A percentile compares a stretch with the other conserved stretches of the same genome.
These are phyloP conservation scores for Byssoonygena ceratinophila DNA, from an alignment of 2,329 filamentous ascomycete species.

Conservation along the genomic window DNA sequence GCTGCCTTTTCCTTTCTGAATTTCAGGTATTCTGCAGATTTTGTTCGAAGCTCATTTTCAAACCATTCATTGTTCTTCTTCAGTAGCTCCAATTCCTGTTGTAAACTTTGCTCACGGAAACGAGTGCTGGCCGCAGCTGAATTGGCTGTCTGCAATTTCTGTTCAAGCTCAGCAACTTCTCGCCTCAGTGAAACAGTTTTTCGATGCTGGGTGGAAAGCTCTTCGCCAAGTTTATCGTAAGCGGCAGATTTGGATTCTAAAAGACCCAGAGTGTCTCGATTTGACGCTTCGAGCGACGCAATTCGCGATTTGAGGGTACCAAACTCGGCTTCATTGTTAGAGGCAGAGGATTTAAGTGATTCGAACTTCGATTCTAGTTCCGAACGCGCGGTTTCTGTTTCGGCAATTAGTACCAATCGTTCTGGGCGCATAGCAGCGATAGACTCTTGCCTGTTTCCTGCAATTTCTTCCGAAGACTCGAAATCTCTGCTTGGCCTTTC, in stretches of 20 bases:
- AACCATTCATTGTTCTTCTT: conserved; percentile 91
- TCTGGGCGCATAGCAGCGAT: not conserved
- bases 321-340: conserved; percentile 55
- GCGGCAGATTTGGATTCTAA: conserved; percentile 82
- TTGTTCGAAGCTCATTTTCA: conserved; percentile 81
- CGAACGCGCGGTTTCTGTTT: conserved; percentile 62
- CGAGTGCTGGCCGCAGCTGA: conserved; percentile 70
- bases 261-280: conserved; percentile 77
- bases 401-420: conserved; percentile 16
- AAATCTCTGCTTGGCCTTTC: conserved; percentile 71
- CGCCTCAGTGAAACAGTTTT: conserved; percentile 76
- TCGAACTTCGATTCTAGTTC: conserved; percentile 73
- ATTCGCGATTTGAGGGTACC: conserved; percentile 73
- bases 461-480: conserved; percentile 69
- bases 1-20: conserved; percentile 91
- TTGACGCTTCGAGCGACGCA: conserved; percentile 76
- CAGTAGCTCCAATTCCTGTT: conserved; percentile 80
- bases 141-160: conserved; percentile 70
- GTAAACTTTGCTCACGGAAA: conserved; percentile 79
- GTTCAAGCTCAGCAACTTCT: conserved; percentile 70
- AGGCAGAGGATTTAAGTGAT: conserved; percentile 61
- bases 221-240: conserved; percentile 74
- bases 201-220: conserved; percentile 78
- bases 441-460: conserved; percentile 60
- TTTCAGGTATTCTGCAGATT: conserved; percentile 74